A percentile compares a stretch with the other conserved stretches of the same genome.
These are phyloP conservation scores for Talaromyces albobiverticillius DNA, from an alignment of 2,329 filamentous ascomycete genomes.

Conservation along the genomic window DNA sequence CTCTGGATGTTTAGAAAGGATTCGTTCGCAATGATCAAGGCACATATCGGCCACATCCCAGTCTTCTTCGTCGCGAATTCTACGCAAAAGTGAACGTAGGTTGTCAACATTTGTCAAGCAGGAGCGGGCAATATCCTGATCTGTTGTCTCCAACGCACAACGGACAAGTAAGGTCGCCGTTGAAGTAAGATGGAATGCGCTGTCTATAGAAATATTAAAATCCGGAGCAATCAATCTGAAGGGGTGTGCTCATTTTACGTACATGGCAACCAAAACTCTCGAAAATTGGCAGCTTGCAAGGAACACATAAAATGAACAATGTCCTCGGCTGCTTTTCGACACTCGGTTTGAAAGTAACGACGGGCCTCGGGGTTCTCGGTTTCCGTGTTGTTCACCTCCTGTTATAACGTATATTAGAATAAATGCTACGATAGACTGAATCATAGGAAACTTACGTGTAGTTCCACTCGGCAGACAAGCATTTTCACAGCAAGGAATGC, in stretches of 20 bases:
- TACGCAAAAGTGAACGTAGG: constrained; percentile 47
- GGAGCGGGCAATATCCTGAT: constrained; percentile 43
- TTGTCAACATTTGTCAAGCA: constrained; percentile 49
- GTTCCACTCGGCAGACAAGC: constrained; percentile 46
- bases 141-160: constrained; percentile 51
- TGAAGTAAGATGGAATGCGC: constrained; percentile 53
- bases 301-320: constrained; percentile 51
- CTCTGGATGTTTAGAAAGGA: constrained; percentile 40
- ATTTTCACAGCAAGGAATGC: constrained; percentile 46
- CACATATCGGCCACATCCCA: constrained; percentile 58
- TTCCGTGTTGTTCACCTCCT: constrained; percentile 44
- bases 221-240: no score
- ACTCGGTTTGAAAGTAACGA: constrained; percentile 48
- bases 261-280: constrained; percentile 54
- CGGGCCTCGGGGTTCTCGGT: constrained; percentile 47
- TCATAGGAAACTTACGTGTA: constrained; percentile 36
- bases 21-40: constrained; percentile 48
- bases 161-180: constrained; percentile 53
- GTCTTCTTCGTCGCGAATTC: constrained; percentile 48
- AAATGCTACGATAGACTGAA: not conserved
- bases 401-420: constrained; percentile 4
- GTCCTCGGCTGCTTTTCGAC: constrained; percentile 42
- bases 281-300: constrained; percentile 46
- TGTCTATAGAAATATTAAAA: constrained; percentile 30
- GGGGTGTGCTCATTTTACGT: constrained; percentile 17